These are phyloP conservation scores for Globisporangium emineosum DNA, from an alignment of 352 stramenopile genomes.

Conservation along the genomic window DNA sequence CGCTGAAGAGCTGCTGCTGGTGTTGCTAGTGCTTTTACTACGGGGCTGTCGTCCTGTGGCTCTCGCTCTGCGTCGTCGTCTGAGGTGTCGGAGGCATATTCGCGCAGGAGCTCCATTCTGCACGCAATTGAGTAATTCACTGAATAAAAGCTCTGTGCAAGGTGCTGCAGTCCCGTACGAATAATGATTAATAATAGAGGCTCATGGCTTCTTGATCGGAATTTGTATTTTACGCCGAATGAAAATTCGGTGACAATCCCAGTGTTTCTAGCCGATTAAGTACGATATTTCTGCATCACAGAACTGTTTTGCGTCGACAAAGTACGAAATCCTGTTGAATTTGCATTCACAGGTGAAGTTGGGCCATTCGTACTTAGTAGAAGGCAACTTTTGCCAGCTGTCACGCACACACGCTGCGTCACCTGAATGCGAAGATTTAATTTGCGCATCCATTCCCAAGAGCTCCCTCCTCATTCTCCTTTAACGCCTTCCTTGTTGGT, in stretches of 20 bases:
- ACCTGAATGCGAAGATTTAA: constrained; percentile 1
- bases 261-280: too few species aligned
- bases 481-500: background rate
- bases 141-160: too few species aligned
- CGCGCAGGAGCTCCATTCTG: constrained; percentile 17
- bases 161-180: too few species aligned
- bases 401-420: background rate
- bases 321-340: background rate
- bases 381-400: background rate
- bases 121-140: background rate
- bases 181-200: too few species aligned
- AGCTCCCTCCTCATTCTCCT: background rate
- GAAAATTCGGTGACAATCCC: too few species aligned
- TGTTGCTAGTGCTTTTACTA: background rate
- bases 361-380: background rate
- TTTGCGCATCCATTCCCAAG: constrained; percentile 1
- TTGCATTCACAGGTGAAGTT: background rate
- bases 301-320: too few species aligned
- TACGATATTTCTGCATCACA: too few species aligned
- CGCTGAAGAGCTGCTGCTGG: background rate
- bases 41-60: background rate
- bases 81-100: constrained; percentile 13
- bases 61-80: background rate
- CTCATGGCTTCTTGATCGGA: too few species aligned
- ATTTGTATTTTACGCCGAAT: too few species aligned